A percentile compares a stretch with the other conserved stretches of the same genome.
Conservation (phyloP, 441 rosid genomes). For the Brassica hybrid region DNA sequence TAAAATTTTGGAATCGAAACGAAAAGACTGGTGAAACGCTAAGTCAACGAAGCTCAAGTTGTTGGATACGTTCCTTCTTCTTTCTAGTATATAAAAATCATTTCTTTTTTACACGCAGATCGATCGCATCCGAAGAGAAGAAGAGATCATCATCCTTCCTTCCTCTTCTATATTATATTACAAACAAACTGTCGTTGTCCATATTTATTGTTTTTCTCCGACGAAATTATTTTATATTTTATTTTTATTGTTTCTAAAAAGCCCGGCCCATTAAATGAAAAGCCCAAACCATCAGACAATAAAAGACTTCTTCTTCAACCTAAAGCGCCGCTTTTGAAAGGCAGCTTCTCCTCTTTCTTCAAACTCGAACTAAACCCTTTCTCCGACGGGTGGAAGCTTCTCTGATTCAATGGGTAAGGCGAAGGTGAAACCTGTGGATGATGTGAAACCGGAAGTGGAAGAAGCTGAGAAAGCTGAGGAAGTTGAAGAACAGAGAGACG, state of each 20-base stretch:
- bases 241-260: not conserved
- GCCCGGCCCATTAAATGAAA: not conserved
- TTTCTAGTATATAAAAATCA: not conserved
- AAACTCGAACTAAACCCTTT: not conserved
- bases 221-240: not conserved
- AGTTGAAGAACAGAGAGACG: slow-evolving; percentile 39
- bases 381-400: not conserved
- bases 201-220: not conserved
- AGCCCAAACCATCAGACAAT: slow-evolving; percentile 14
- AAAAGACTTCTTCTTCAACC: not conserved
- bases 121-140: not conserved
- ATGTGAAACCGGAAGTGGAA: slow-evolving; percentile 17
- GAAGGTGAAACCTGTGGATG: slow-evolving; percentile 12
- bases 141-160: not conserved
- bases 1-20: slow-evolving; percentile 15
- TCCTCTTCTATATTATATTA: not conserved
- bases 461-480: slow-evolving; percentile 35
- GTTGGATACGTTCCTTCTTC: not conserved
- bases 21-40: slow-evolving; percentile 9
- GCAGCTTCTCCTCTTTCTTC: not conserved
- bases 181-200: not conserved
- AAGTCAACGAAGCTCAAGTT: slow-evolving; percentile 21
- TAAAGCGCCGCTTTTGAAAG: slow-evolving; percentile 7
- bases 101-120: not conserved
- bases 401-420: slow-evolving; percentile 30